Conservation (phyloP, 768 basidiomycete genomes). For the Cubamyces sp. region DNA sequence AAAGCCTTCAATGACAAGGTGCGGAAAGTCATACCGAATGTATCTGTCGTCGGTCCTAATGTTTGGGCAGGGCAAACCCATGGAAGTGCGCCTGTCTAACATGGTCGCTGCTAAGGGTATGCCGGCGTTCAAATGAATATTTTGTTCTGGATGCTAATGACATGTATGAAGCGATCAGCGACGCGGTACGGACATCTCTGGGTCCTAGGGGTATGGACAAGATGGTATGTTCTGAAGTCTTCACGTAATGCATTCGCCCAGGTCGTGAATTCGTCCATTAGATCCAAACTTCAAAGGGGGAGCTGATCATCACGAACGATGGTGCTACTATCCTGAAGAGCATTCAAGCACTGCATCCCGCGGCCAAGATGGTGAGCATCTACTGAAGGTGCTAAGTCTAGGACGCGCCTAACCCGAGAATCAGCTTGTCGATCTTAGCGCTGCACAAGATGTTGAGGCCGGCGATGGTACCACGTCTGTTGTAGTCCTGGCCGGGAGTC, state of each 20-base stretch:
- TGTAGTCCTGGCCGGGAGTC: conserved; percentile 92
- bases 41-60: conserved; percentile 29
- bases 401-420: neutral
- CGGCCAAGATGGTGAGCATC: conserved; percentile 88
- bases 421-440: conserved; percentile 95
- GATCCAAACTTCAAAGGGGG: conserved; percentile 97
- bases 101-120: conserved; percentile 97
- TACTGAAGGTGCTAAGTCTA: conserved; percentile 10
- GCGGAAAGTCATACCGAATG: conserved; percentile 9
- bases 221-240: conserved; percentile 64
- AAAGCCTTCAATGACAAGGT: conserved; percentile 86
- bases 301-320: conserved; percentile 98
- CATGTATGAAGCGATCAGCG: conserved; percentile 71
- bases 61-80: conserved; percentile 83
- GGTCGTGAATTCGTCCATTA: conserved; percentile 35
- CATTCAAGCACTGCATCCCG: conserved; percentile 95
- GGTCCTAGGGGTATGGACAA: conserved; percentile 99
- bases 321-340: conserved; percentile 97
- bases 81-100: conserved; percentile 96
- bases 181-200: conserved; percentile 94
- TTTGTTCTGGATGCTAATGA: neutral
- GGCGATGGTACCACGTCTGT: conserved; percentile 99
- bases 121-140: conserved; percentile 14
- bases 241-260: neutral
- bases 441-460: conserved; percentile 97